phyloP scores from a whole-genome alignment of 495 filamentous ascomycete species.

The Hyphodiscus hymeniophilus region DNA sequence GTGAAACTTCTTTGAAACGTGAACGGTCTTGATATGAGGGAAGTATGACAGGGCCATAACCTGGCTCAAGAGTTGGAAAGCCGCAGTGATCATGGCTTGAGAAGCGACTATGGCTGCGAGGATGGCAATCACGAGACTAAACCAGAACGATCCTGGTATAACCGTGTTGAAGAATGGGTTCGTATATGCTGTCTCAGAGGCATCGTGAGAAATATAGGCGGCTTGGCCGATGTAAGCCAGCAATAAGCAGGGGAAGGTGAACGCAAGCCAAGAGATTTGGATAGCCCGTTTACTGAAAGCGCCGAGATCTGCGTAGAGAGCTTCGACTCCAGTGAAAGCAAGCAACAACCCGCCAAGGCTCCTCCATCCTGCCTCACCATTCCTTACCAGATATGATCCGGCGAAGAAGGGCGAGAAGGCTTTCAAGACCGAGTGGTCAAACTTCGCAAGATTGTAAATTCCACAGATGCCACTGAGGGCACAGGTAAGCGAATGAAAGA shows the following conservation, averaged over 20 bases:
- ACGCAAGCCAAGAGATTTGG: constrained; percentile 56
- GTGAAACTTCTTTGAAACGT: constrained; percentile 57
- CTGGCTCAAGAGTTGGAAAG: constrained; percentile 61
- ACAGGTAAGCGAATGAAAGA: neutral
- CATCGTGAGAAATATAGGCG: constrained; percentile 55
- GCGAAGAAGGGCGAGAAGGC: constrained; percentile 63
- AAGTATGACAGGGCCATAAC: constrained; percentile 67
- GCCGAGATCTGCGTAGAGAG: constrained; percentile 67
- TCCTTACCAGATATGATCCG: constrained; percentile 50
- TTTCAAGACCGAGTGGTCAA: constrained; percentile 56
- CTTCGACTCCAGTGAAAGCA: constrained; percentile 67
- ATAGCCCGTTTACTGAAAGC: constrained; percentile 56
- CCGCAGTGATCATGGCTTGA: constrained; percentile 70
- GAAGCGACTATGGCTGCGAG: constrained; percentile 68
- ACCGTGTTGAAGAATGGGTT: constrained; percentile 67
- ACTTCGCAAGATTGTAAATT: constrained; percentile 60
- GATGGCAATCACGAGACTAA: constrained; percentile 55
- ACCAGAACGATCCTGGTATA: constrained; percentile 58
- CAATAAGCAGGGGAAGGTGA: constrained; percentile 58
- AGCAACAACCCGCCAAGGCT: constrained; percentile 62
- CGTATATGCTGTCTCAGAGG: constrained; percentile 44
- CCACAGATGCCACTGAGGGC: constrained; percentile 36
- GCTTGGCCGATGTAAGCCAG: constrained; percentile 69
- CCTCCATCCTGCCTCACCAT: constrained; percentile 55
- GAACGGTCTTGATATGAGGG: constrained; percentile 60